Evolutionary conservation across 1,284 basidiomycete species (phyloP).

Genomic region (Microbotryum lychnidis-dioicae): DNA sequence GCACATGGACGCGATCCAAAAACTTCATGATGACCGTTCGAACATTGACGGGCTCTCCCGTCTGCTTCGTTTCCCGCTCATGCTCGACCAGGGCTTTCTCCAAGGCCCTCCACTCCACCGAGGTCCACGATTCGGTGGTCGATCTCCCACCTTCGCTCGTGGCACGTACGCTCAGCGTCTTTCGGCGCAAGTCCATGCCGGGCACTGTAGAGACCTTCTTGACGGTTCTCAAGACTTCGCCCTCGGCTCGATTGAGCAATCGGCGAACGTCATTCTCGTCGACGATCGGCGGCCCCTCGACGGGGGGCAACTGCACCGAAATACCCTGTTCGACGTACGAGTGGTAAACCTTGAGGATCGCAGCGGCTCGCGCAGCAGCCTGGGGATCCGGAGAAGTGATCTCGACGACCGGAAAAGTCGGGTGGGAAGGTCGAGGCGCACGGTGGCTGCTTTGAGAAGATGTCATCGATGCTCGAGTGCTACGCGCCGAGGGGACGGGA

Average conservation of each 20-base stretch:
- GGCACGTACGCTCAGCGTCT: background rate
- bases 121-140: constrained; percentile 12
- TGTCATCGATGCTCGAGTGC: too few relatives aligned
- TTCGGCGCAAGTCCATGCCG: background rate
- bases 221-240: constrained; percentile 12
- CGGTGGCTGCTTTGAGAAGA: too few relatives aligned
- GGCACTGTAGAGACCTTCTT: background rate
- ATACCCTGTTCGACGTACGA: constrained; percentile 53
- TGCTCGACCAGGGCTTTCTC: constrained; percentile 20
- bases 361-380: constrained; percentile 78
- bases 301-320: background rate
- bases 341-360: constrained; percentile 76
- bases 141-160: background rate
- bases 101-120: constrained; percentile 22
- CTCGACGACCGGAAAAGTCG: constrained; percentile 50
- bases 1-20: constrained; percentile 3
- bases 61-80: constrained; percentile 1
- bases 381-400: constrained; percentile 70
- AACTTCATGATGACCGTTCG: constrained; percentile 18
- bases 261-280: constrained; percentile 20
- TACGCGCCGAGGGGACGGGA: too few relatives aligned
- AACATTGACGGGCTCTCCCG: constrained; percentile 5
- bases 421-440: constrained; percentile 7
- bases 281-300: constrained; percentile 3
- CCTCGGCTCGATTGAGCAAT: constrained; percentile 19